phyloP scores from a whole-genome alignment of 192 early-diverging fungal species.

The Backusella liffmaniae region DNA sequence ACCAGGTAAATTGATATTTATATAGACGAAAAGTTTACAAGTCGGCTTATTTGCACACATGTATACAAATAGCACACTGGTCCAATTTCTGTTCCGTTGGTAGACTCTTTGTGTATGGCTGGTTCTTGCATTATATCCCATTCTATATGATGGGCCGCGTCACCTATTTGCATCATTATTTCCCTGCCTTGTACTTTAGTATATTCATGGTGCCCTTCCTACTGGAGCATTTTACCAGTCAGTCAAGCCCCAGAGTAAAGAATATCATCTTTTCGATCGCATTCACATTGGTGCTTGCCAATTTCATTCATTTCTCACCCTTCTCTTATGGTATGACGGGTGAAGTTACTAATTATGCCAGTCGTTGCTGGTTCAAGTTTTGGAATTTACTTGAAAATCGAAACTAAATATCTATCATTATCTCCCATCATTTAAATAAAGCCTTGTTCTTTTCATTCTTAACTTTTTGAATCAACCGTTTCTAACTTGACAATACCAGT shows the following conservation, averaged over 20 bases:
- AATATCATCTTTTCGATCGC: conserved; percentile 12
- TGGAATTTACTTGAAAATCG: conserved; percentile 79
- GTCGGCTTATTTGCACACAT: background rate
- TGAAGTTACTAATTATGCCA: conserved; percentile 53
- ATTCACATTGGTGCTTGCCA: conserved; percentile 42
- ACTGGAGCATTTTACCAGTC: conserved; percentile 64
- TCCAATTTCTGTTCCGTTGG: conserved; percentile 65
- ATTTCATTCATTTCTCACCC: conserved; percentile 78
- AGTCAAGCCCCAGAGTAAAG: background rate
- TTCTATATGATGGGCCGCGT: conserved; percentile 97
- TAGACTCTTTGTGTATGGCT: conserved; percentile 80
- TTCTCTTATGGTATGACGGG: conserved; percentile 82
- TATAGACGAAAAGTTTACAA: too few relatives aligned
- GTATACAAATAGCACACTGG: background rate
- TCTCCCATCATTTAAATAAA: background rate
- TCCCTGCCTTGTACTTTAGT: conserved; percentile 93
- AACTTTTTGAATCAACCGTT: too few relatives aligned
- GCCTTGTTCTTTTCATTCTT: too few relatives aligned
- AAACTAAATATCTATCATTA: background rate
- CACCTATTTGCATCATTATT: conserved; percentile 96
- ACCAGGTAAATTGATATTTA: conserved; percentile 23
- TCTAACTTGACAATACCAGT: background rate
- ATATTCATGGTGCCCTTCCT: conserved; percentile 76
- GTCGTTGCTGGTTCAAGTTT: conserved; percentile 66
- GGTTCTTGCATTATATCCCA: conserved; percentile 91